Percentiles rank a stretch among this genome's conserved stretches.
Evolutionary conservation across 192 early-diverging fungal species (phyloP).

Genomic region (Umbelopsis sp.): DNA sequence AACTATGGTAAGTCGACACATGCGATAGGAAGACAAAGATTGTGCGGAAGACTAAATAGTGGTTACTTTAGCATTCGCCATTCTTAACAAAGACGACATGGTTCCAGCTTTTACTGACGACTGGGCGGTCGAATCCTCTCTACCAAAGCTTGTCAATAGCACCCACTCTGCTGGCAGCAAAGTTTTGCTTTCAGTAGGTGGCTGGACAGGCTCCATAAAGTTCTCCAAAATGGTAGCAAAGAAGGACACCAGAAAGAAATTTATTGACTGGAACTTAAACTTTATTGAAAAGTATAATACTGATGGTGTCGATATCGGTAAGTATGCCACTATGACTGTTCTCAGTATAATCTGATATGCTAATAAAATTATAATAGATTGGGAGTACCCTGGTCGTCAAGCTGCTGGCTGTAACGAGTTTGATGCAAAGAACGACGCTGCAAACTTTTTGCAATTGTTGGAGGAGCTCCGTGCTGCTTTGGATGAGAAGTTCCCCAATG

Average conservation of each 20-base stretch:
- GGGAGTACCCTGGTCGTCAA: conserved; percentile 64
- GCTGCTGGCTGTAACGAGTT: conserved; percentile 61
- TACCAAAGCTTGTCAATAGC: conserved; percentile 47
- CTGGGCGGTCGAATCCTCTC: conserved; percentile 15
- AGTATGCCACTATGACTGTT: background rate
- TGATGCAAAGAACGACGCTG: conserved; percentile 47
- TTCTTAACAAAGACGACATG: conserved; percentile 46
- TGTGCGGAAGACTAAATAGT: background rate
- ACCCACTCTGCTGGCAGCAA: conserved; percentile 52
- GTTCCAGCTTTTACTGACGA: conserved; percentile 40
- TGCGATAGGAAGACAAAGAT: no score
- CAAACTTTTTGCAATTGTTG: conserved; percentile 57
- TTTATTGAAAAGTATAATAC: conserved; percentile 57
- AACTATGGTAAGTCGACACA: conserved; percentile 36
- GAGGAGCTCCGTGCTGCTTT: conserved; percentile 51
- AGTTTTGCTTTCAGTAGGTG: conserved; percentile 66
- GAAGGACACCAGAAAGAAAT: conserved; percentile 47
- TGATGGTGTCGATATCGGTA: conserved; percentile 64
- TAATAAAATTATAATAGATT: conserved; percentile 43
- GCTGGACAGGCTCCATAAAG: conserved; percentile 75
- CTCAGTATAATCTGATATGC: conserved; percentile 28
- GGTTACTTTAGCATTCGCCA: conserved; percentile 44
- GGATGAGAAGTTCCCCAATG: conserved; percentile 42
- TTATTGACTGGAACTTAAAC: conserved; percentile 59
- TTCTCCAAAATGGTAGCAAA: conserved; percentile 60